Conservation (phyloP, 768 basidiomycete genomes). For the Mycena latifolia region DNA sequence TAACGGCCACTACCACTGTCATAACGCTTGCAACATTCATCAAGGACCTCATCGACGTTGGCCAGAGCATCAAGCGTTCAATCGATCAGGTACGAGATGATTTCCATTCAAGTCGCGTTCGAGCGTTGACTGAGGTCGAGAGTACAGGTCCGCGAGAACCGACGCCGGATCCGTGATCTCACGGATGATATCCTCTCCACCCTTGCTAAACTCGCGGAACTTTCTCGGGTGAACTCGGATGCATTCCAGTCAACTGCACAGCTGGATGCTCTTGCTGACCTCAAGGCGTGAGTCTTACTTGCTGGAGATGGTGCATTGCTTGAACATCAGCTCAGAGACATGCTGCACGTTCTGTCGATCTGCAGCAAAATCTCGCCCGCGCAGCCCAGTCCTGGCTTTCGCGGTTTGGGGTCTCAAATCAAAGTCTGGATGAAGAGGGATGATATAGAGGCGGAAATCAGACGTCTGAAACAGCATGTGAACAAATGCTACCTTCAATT, state of each 20-base stretch:
- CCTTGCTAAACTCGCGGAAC: conserved; percentile 6
- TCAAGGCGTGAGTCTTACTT: conserved; percentile 18
- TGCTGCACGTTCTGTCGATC: too few species aligned
- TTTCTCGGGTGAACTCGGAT: background rate
- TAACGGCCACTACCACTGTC: background rate
- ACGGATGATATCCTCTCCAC: conserved; percentile 13
- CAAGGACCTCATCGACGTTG: conserved; percentile 12
- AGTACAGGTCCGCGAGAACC: too few species aligned
- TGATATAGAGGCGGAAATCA: conserved; percentile 26
- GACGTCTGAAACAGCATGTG: conserved; percentile 24
- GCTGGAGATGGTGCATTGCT: too few species aligned
- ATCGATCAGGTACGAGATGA: conserved; percentile 14
- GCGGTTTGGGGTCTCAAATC: conserved; percentile 12
- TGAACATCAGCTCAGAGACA: too few species aligned
- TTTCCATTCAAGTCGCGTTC: conserved; percentile 5
- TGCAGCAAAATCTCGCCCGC: conserved; percentile 5
- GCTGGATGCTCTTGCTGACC: conserved; percentile 5
- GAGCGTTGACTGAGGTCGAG: too few species aligned
- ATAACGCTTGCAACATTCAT: conserved; percentile 7
- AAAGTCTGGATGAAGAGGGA: conserved; percentile 31
- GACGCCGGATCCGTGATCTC: too few species aligned
- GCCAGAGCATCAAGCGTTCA: conserved; percentile 5
- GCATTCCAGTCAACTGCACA: conserved; percentile 4
- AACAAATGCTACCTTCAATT: conserved; percentile 27
- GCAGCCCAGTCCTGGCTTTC: background rate